These are phyloP conservation scores for Serendipita sp. DNA, from an alignment of 768 basidiomycete species.

Conservation along the genomic window DNA sequence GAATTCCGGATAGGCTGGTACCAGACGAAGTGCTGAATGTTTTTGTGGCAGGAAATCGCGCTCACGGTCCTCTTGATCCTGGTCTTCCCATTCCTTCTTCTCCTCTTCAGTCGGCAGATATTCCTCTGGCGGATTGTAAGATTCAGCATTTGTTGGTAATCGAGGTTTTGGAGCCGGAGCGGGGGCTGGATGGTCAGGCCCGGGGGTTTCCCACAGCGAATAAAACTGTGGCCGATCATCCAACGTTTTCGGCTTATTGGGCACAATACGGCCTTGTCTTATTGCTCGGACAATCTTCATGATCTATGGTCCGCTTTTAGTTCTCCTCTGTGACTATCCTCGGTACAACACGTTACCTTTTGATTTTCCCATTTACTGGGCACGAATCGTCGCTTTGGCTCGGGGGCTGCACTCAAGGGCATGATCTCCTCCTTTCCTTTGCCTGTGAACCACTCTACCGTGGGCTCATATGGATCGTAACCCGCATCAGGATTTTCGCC, in stretches of 20 bases:
- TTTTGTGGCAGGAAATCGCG: slow-evolving; percentile 81
- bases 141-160: slow-evolving; percentile 87
- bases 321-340: background rate
- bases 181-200: slow-evolving; percentile 56
- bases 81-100: slow-evolving; percentile 63
- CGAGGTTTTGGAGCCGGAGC: slow-evolving; percentile 84
- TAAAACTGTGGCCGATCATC: slow-evolving; percentile 56
- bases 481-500: slow-evolving; percentile 80
- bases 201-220: slow-evolving; percentile 70
- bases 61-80: slow-evolving; percentile 80
- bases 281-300: slow-evolving; percentile 99
- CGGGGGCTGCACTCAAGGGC: slow-evolving; percentile 81
- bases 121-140: slow-evolving; percentile 96
- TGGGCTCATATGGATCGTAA: slow-evolving; percentile 90
- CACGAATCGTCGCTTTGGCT: slow-evolving; percentile 92
- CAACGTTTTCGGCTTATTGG: slow-evolving; percentile 69
- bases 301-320: slow-evolving; percentile 34
- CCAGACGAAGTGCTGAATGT: slow-evolving; percentile 67
- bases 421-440: slow-evolving; percentile 89
- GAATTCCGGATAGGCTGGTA: slow-evolving; percentile 82
- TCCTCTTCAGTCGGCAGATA: slow-evolving; percentile 81
- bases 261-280: slow-evolving; percentile 83
- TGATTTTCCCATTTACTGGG: slow-evolving; percentile 99
- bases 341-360: slow-evolving; percentile 51
- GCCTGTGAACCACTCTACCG: slow-evolving; percentile 92